Evolutionary conservation across 2,329 filamentous ascomycete genomes (phyloP), one percentile per base, ranked within the genome.

Genomic region (Ophiostoma perfectum): DNA sequence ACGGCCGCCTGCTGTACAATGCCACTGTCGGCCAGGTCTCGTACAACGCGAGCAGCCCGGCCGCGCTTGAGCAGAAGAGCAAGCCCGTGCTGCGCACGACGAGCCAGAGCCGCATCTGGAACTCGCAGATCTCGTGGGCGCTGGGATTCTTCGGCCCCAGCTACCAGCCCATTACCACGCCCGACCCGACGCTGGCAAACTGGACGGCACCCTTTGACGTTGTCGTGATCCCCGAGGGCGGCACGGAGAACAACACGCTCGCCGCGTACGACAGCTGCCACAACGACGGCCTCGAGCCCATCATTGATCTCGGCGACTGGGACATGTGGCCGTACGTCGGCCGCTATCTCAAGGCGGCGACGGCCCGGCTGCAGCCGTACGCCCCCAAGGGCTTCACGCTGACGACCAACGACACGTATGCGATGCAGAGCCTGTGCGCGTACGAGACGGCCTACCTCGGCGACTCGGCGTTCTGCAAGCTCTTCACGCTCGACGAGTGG

Each of bases 401-500:
- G 45, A 84, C 78, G 0, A 71, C 77, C 47, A 80, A 81, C 70
- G 83, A 86, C 73, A 81, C 81, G 0, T 83, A 84, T 63, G 79
- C 78, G 36, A 81, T 82, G 79, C 79, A 81, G 73, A 84, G 79
- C 70, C 78, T 84, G 66, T 87, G 84, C 71, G 81, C 82, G 2
- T 86, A 86, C 72, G 84, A 86, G 73, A 77, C 76, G 64, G 80
- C 77, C 49, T 83, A 80, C 71, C 78, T 85, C 16, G 81, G 82
- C 27, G 75, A 74, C 68, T 84, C 81, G 4, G 78, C 81, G 44
- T 86, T 85, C 75, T 86, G 84, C 75, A 71, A 73, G 27, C 78
- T 85, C 39, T 86, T 86, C 75, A 85, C 83, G 0, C 77, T 99
- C 62, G 79, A 83, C 65, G 84, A 86, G 73, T 86, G 83, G 84